These are phyloP conservation scores for Termitomyces sp. DNA, from an alignment of 768 basidiomycete species.

Conservation along the genomic window DNA sequence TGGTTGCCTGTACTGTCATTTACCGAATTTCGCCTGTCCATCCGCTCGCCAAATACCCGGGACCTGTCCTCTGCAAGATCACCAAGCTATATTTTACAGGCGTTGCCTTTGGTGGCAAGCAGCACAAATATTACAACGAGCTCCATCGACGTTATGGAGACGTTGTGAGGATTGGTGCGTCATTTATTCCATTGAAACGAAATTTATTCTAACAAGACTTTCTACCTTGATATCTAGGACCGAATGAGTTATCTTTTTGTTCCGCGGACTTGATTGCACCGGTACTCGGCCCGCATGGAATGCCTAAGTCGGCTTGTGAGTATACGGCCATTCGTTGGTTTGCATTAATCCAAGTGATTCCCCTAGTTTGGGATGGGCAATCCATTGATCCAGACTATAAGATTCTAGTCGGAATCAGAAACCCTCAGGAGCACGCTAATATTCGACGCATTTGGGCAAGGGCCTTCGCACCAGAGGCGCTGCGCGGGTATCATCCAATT, in stretches of 20 bases:
- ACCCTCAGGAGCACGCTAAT: slow-evolving; percentile 28
- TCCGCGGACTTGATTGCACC: slow-evolving; percentile 28
- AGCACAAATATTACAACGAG: slow-evolving; percentile 37
- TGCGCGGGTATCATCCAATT: slow-evolving; percentile 24
- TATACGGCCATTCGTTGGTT: too few species aligned
- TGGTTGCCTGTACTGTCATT: too few species aligned
- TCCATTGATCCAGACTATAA: slow-evolving; percentile 12
- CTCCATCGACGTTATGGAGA: slow-evolving; percentile 52
- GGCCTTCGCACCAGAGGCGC: slow-evolving; percentile 29
- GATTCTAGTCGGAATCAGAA: slow-evolving; percentile 26
- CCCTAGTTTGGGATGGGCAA: slow-evolving; percentile 31
- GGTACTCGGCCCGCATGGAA: slow-evolving; percentile 32
- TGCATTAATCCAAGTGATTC: background rate
- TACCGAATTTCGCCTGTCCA: slow-evolving; percentile 48
- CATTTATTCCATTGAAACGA: background rate
- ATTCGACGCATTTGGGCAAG: slow-evolving; percentile 38
- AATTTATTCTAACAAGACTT: background rate
- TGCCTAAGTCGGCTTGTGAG: slow-evolving; percentile 33
- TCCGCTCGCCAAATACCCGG: slow-evolving; percentile 44
- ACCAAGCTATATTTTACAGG: slow-evolving; percentile 33
- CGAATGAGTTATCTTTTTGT: slow-evolving; percentile 41
- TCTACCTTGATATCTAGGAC: slow-evolving; percentile 27
- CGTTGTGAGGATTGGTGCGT: slow-evolving; percentile 50
- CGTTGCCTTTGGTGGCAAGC: slow-evolving; percentile 31
- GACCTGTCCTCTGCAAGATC: slow-evolving; percentile 37